Conservation (phyloP, 148 eudicot genomes). For the Rhododendron simsii region DNA sequence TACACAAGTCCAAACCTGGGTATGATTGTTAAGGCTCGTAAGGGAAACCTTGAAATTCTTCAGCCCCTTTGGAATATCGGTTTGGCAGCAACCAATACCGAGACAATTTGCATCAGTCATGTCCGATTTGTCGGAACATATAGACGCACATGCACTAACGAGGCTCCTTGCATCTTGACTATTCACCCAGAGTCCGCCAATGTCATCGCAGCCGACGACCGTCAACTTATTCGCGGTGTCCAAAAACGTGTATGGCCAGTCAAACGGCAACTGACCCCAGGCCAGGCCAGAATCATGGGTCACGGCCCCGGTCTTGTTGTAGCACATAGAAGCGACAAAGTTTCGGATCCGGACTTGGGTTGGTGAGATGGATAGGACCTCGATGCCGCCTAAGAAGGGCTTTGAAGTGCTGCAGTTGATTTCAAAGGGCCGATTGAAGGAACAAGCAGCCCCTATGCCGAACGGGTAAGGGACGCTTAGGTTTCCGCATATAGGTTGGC, state of each 20-base stretch:
- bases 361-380: slow-evolving; percentile 16
- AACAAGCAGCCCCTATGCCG: slow-evolving; percentile 27
- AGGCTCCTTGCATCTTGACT: not conserved
- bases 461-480: too few relatives aligned
- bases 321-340: slow-evolving; percentile 16
- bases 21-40: not conserved
- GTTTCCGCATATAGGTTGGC: slow-evolving; percentile 16
- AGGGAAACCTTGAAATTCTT: too few relatives aligned
- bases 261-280: not conserved
- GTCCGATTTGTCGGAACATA: slow-evolving; percentile 10
- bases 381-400: slow-evolving; percentile 13
- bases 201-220: slow-evolving; percentile 42
- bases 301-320: not conserved
- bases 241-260: slow-evolving; percentile 13
- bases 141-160: slow-evolving; percentile 15
- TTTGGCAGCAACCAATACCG: slow-evolving; percentile 35
- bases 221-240: slow-evolving; percentile 31
- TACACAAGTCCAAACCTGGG: too few relatives aligned
- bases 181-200: not conserved
- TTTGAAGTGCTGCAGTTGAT: slow-evolving; percentile 27
- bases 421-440: slow-evolving; percentile 5
- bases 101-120: slow-evolving; percentile 15
- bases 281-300: not conserved
- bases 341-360: slow-evolving; percentile 15
- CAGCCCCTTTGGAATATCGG: not conserved